Base-by-base conservation (phyloP, 768 basidiomycete species). In the Russula olivacea region DNA sequence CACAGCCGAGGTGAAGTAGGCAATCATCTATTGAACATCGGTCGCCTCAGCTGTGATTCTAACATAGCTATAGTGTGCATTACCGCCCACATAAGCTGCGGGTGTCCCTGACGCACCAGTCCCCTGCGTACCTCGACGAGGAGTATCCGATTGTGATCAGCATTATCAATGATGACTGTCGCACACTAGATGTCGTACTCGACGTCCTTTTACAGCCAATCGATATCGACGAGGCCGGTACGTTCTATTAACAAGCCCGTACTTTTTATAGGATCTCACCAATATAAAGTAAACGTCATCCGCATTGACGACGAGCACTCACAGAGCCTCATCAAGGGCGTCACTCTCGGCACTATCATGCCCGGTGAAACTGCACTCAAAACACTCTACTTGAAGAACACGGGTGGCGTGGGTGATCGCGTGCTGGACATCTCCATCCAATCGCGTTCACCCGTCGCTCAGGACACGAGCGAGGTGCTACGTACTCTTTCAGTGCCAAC, bases 201-300 rank as follows among this genome's bases (percentile, higher is more conserved):
- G 89, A 93, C 59, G 80, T 90, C 5, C 77, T 96, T 61, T 73
- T 98, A 38, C 91, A 92, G 58, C 93, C 93, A 1, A 81, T 83
- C 2, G 89, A 90, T 67, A 78, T 85, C 55, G 91, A 91, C 65
- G 81, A 84, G 62, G 81, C 87, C 23, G 79, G 91, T 90, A 57
- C 19, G 84, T 67, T 21, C 55, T 41, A 41, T 30, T 36, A 11
- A 21, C n/a, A 14, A 49, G 17, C 57, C 17, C 30, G 45, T 36
- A n/a, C 41, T 48, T 36, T 36, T 23, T 28, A 47, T 38, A 15
- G 17, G 41, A 19, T 48, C 38, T n/a, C 28, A 65, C 7, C 23
- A 21, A 21, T 47, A 34, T 43, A 56, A 66, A 89, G 87, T 80
- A 28, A 88, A 84, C 71, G 76, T 72, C 49, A 85, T 95, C 57